Conservation (phyloP, 495 filamentous ascomycete genomes). For the Acidomyces sp. region DNA sequence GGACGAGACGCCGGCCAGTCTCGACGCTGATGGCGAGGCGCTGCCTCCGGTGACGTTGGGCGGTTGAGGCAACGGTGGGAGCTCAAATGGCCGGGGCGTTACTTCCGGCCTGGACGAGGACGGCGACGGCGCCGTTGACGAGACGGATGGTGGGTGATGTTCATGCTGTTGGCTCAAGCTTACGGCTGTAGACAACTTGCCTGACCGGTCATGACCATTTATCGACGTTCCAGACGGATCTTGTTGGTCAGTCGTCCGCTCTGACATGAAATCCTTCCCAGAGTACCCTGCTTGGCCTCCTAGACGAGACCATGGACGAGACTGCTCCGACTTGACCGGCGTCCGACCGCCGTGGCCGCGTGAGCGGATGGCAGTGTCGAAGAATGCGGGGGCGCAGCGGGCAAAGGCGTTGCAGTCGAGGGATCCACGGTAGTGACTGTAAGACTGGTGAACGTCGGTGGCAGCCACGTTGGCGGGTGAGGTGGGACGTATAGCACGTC, state of each 20-base stretch:
- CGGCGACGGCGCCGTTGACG: background rate
- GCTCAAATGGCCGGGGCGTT: background rate
- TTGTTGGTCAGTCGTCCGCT: conserved; percentile 7
- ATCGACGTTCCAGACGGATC: background rate
- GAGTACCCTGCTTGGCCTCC: conserved; percentile 8
- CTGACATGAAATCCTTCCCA: conserved; percentile 20
- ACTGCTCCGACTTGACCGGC: background rate
- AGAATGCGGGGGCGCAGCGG: background rate
- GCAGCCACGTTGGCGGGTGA: conserved; percentile 19
- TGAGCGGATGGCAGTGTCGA: conserved; percentile 2
- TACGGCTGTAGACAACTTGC: background rate
- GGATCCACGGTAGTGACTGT: conserved; percentile 14
- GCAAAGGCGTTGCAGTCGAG: conserved; percentile 1
- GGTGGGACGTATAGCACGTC: conserved; percentile 13
- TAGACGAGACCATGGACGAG: conserved; percentile 15
- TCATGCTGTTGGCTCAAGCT: background rate
- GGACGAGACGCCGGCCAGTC: conserved; percentile 17
- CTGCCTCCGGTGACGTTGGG: background rate
- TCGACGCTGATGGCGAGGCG: conserved; percentile 1
- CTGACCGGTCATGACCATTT: background rate
- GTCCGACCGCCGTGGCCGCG: background rate
- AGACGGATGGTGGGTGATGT: background rate
- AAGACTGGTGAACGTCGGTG: conserved; percentile 9
- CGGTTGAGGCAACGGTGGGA: conserved; percentile 15
- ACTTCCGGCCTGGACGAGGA: background rate